Evolutionary conservation across 2,329 filamentous ascomycete genomes (phyloP).

Genomic region (Leptographium radiaticola): DNA sequence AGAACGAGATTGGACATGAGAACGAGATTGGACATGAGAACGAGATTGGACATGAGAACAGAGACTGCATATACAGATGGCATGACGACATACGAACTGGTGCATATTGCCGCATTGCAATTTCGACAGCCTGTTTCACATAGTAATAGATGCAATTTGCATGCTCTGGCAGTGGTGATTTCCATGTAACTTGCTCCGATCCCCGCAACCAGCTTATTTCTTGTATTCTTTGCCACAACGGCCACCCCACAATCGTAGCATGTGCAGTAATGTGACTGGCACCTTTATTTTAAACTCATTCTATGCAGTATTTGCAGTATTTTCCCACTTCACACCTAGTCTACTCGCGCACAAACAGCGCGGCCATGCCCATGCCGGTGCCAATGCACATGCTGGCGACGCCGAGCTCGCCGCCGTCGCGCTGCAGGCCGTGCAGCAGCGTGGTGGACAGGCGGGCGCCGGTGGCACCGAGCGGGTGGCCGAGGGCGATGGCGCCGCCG

Average conservation of each 20-base stretch:
- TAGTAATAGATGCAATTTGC: not conserved
- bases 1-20: no score
- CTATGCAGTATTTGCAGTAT: not conserved
- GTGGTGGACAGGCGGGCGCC: slow-evolving; percentile 71
- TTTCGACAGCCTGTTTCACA: not conserved
- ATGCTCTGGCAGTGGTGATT: no score
- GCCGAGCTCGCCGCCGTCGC: slow-evolving; percentile 60
- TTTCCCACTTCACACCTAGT: not conserved
- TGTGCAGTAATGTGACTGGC: not conserved
- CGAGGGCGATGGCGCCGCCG: slow-evolving; percentile 86
- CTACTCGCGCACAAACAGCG: slow-evolving; percentile 20
- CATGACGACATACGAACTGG: no score
- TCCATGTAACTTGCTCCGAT: no score
- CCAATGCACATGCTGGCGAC: slow-evolving; percentile 87
- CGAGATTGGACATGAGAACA: no score
- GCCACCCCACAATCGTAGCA: not conserved
- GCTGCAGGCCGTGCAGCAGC: slow-evolving; percentile 51
- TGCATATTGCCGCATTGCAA: no score
- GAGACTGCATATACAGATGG: no score
- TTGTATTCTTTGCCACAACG: not conserved
- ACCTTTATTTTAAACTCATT: no score
- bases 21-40: no score
- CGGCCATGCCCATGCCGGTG: slow-evolving; percentile 60
- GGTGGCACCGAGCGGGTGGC: slow-evolving; percentile 82
- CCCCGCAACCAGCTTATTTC: no score